A percentile compares a stretch with the other conserved stretches of the same genome.
Evolutionary conservation across 345 rosid species (phyloP).

Genomic region (Cardamine occulta): DNA sequence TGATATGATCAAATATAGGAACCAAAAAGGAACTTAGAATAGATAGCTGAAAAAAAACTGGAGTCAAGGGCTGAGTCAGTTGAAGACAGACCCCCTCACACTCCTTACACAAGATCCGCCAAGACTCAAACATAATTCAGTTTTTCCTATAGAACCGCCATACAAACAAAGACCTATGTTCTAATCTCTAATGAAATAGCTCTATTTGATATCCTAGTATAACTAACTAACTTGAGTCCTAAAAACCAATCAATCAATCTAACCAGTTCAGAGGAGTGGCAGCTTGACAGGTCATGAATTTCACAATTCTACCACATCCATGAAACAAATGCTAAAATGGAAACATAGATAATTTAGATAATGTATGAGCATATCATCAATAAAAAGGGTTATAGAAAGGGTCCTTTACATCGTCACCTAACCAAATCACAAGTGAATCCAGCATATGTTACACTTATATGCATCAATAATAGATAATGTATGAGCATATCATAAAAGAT

Average conservation of each 20-base stretch:
- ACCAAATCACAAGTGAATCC: conserved; percentile 2
- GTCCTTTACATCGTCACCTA: not conserved
- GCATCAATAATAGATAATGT: not conserved
- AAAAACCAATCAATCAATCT: not conserved
- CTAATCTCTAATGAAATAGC: not conserved
- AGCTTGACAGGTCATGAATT: not conserved
- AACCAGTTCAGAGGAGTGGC: not conserved
- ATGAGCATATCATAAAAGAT: not conserved
- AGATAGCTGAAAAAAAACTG: not conserved
- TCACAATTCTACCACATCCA: not conserved
- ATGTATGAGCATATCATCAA: not conserved
- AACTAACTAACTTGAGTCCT: conserved; percentile 15
- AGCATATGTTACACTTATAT: not conserved
- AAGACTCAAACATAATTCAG: not conserved
- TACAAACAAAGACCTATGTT: not conserved
- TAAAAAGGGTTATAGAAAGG: not conserved
- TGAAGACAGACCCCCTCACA: not conserved
- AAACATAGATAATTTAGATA: not conserved
- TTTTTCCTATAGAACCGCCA: not conserved
- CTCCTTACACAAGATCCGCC: not conserved
- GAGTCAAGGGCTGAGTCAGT: not conserved
- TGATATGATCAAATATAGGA: not conserved
- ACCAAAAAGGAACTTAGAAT: not conserved
- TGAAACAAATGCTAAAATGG: not conserved
- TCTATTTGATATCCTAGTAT: not conserved